Evolutionary conservation across 257 asterid species (phyloP).

Genomic region (Osmanthus fragrans): DNA sequence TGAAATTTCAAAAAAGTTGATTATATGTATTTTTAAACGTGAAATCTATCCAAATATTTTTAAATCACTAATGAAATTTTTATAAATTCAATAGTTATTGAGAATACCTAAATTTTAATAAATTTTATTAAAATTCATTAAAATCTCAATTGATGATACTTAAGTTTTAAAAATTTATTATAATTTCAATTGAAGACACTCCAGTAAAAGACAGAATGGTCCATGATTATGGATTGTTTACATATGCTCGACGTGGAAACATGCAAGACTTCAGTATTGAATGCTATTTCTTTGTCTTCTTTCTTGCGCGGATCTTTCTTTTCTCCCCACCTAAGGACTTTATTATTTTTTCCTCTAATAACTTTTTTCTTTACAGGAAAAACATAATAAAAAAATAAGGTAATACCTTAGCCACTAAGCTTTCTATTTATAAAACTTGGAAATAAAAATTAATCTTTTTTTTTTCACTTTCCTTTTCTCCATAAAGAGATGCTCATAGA

Average conservation of each 20-base stretch:
- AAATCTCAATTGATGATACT: no score
- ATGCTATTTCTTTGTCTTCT: neutral
- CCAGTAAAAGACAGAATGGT: neutral
- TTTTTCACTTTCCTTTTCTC: neutral
- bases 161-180: no score
- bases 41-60: no score
- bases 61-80: no score
- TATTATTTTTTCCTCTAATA: neutral
- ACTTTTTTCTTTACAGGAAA: neutral
- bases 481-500: neutral
- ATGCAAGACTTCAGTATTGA: neutral
- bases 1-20: no score
- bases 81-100: no score
- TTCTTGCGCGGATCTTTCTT: neutral
- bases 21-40: no score
- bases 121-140: no score
- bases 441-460: neutral
- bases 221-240: neutral
- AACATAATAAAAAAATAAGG: neutral
- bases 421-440: neutral
- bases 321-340: neutral
- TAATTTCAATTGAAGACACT: no score
- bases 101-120: no score
- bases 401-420: neutral
- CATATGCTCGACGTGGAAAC: neutral